A percentile compares a stretch with the other conserved stretches of the same genome.
Conservation (phyloP, 495 filamentous ascomycete genomes). For the Aspergillus affinis region DNA sequence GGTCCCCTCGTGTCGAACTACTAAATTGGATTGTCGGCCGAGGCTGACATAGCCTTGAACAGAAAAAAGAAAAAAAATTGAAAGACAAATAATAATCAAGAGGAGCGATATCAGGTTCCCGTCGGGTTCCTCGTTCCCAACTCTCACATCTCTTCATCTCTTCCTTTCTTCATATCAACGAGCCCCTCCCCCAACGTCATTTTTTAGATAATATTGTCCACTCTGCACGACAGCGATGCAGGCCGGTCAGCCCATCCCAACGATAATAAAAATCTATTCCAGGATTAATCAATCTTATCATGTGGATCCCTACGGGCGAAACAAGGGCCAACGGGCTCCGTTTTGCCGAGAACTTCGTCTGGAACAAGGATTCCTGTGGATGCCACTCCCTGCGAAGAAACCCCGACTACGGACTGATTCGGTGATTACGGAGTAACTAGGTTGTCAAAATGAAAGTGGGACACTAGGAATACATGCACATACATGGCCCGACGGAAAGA, state of each 20-base stretch:
- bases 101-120: not conserved
- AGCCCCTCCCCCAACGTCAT: not conserved
- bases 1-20: not conserved
- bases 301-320: constrained; percentile 21
- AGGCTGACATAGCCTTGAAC: not conserved
- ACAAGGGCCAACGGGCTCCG: constrained; percentile 5
- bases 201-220: not conserved
- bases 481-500: not conserved
- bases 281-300: constrained; percentile 29
- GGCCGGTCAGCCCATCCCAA: not conserved
- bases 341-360: constrained; percentile 10
- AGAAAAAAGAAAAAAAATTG: not conserved
- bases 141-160: not conserved
- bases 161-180: not conserved
- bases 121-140: not conserved
- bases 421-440: too few species aligned
- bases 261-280: constrained; percentile 9
- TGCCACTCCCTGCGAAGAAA: not conserved
- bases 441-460: too few species aligned
- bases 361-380: constrained; percentile 1
- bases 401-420: not conserved
- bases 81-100: not conserved
- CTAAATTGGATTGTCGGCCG: not conserved
- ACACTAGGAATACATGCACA: too few species aligned
- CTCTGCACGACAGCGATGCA: not conserved